phyloP scores from a whole-genome alignment of 495 filamentous ascomycete genomes.

The Mycothermus thermophilus region DNA sequence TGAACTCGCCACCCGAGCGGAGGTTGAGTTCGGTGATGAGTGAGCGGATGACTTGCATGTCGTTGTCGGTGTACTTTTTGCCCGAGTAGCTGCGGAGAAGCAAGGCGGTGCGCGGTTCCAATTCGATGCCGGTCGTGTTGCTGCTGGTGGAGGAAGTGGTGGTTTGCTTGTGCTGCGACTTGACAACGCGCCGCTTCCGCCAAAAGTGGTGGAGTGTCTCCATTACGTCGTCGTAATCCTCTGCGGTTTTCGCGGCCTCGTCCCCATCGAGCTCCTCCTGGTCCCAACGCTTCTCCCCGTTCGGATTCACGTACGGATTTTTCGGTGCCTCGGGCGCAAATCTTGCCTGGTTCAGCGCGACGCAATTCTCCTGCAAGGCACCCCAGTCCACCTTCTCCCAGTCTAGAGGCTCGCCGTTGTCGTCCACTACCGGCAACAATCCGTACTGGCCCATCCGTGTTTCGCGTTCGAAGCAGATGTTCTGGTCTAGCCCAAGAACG shows the following conservation, averaged over 20 bases:
- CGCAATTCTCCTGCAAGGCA: slow-evolving; percentile 49
- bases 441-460: slow-evolving; percentile 78
- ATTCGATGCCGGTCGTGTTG: slow-evolving; percentile 2
- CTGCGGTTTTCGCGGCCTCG: slow-evolving; percentile 1
- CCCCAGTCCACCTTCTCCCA: slow-evolving; percentile 65
- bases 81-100: slow-evolving; percentile 55
- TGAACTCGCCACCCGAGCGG: slow-evolving; percentile 60
- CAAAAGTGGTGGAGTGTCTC: slow-evolving; percentile 2
- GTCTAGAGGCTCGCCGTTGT: slow-evolving; percentile 29
- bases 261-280: neutral
- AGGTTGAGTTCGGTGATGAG: slow-evolving; percentile 61
- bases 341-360: slow-evolving; percentile 46
- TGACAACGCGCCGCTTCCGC: neutral
- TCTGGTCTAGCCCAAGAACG: slow-evolving; percentile 55
- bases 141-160: no score
- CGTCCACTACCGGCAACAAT: slow-evolving; percentile 31
- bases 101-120: slow-evolving; percentile 48
- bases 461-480: slow-evolving; percentile 86
- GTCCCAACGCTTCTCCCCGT: no score
- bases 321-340: slow-evolving; percentile 26
- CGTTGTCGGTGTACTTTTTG: slow-evolving; percentile 55
- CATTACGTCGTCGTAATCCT: neutral
- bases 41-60: slow-evolving; percentile 56
- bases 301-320: slow-evolving; percentile 17
- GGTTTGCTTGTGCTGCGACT: neutral